Conservation (phyloP, 2,329 filamentous ascomycete species). For the Phyllosticta paracitricarpa region DNA sequence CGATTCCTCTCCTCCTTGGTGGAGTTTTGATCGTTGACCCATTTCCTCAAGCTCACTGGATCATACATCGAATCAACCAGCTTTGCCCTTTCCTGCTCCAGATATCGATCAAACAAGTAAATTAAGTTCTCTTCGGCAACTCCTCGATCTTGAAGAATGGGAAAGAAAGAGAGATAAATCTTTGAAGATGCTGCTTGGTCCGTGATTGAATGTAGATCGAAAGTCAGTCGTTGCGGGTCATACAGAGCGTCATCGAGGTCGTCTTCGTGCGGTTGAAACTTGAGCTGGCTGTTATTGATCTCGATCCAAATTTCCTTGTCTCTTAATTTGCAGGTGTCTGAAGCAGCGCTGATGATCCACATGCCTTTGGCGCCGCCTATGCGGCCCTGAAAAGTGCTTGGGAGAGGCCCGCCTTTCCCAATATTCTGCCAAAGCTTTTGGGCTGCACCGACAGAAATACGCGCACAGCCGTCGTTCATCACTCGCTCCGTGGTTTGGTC, state of each 20-base stretch:
- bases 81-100: slow-evolving; percentile 43
- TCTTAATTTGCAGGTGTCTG: slow-evolving; percentile 31
- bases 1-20: slow-evolving; percentile 22
- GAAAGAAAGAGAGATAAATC: slow-evolving; percentile 59
- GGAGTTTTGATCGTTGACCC: slow-evolving; percentile 32
- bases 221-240: slow-evolving; percentile 46
- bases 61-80: slow-evolving; percentile 43
- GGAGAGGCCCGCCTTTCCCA: slow-evolving; percentile 41
- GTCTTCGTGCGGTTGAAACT: slow-evolving; percentile 45
- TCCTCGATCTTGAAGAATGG: slow-evolving; percentile 54
- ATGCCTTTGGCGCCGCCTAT: slow-evolving; percentile 67
- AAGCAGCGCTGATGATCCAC: slow-evolving; percentile 53
- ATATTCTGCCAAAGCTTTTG: slow-evolving; percentile 41
- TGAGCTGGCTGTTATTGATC: slow-evolving; percentile 55
- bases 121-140: slow-evolving; percentile 37
- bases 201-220: slow-evolving; percentile 51
- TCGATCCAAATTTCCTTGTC: slow-evolving; percentile 51
- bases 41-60: slow-evolving; percentile 43
- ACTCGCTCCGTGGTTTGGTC: slow-evolving; percentile 13
- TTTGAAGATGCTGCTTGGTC: slow-evolving; percentile 40
- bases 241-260: slow-evolving; percentile 32
- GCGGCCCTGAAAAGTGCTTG: slow-evolving; percentile 57
- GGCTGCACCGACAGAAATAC: slow-evolving; percentile 53
- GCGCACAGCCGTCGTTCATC: slow-evolving; percentile 49
- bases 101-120: slow-evolving; percentile 38